Base-by-base conservation (phyloP, 371 early-diverging fungal species). In the Thermomucor indicae-seudaticae region DNA sequence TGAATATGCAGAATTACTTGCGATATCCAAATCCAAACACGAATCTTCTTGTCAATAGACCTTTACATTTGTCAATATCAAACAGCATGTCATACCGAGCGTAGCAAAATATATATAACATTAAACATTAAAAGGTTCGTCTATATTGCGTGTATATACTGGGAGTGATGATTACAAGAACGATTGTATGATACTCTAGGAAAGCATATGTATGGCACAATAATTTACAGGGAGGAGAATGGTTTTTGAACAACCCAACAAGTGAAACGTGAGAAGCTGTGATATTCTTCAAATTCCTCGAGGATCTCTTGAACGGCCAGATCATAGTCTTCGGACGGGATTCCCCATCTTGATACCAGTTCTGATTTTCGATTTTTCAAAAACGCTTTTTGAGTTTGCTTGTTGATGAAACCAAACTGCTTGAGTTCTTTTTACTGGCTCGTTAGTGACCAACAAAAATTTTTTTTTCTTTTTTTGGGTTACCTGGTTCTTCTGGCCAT, bases 351-450 rank as follows among this genome's bases (percentile, higher is more conserved):
- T 5, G 49, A 39, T 0, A 62, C 57, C 46, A 67, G 63, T 11
- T 53, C 57, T 10, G 38, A 32, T 47, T 67, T 69, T 24, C 60
- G 65, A 47, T 65, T 70, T 29, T 59, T 55, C 20, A 75, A 49
- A 11, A 49, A 52, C 1, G 70, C 56, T 24, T 69, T 69, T 49
- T 75, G 67, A 4, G 67, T 62, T 43, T 75, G 72, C 51, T 72
- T 71, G 42, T 75, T 75, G 47, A 75, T 75, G 23, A 75, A 75
- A 2, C 75, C 70, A 60, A 55, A 74, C 34, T 74, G 70, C 25
- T 70, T 74, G 14, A 68, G 53, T 53, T 74, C 71, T 65, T 42
- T 44, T 14, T 20, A 1, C 11, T 22, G 22, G 6, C 32, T 23
- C 20, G 17, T 8, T 12, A 34, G 17, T 12, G 23, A 46, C 19